Base-by-base conservation (phyloP, 495 filamentous ascomycete species). In the Glonium stellatum region DNA sequence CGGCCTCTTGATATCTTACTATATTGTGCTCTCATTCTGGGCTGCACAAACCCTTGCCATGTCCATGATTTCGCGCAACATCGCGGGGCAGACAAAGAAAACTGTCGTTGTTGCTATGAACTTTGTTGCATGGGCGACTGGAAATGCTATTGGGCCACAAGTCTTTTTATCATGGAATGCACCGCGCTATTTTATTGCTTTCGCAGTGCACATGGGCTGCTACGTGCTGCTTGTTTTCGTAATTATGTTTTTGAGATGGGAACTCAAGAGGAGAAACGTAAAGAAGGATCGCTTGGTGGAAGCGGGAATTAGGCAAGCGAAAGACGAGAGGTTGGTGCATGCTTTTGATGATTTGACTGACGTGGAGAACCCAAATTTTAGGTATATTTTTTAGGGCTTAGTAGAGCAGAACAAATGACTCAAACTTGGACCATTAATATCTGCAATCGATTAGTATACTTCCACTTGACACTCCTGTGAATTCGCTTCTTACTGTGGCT, bases 341-440 rank as follows among this genome's bases (percentile, higher is more conserved):
- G 79, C 79, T 15, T 84, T 82, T 53, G 76, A 81, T 55, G 82
- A 85, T 65, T 62, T 84, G 63, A 85, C 82, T 31, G 82, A 85
- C 70, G 69, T 66, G 60, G 77, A 82, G 75, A 84, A 84, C 59
- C 68, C 70, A 12, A 79, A 80, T 59, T 82, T 83, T 60, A 73
- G 79, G 60, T 83, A 81, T 66, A 74, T 77, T 35, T 74, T 70
- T 53, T 78, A 72, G 35, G 25, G 27, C 3, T 31, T 31, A 31
- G 27, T 31, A 31, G 27, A 31, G 27, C 6, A 3, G 27, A 31
- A 31, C 27, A 31, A 31, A 31, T 31, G 27, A 31, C 6, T 31
- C 6, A 31, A 6, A 31, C 6, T 2, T 31, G 6, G 27, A 31
- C 27, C 6, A 31, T 31, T 2, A 6, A 31, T 31, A 31, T 31